These are phyloP conservation scores for Arabidopsis hybrid DNA, from an alignment of 441 rosid species.

Conservation along the genomic window DNA sequence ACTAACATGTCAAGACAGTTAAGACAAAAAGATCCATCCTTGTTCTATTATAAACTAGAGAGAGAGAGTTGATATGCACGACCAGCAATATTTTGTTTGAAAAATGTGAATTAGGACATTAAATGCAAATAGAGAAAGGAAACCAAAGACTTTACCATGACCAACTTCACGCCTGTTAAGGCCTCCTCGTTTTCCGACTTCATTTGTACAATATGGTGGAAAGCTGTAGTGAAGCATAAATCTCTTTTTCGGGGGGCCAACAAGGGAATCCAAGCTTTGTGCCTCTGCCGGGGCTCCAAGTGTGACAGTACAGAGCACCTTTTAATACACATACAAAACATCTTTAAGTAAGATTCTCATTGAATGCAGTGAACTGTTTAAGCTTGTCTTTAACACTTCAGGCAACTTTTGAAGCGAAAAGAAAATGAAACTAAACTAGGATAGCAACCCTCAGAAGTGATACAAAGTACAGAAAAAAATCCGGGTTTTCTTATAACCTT, in stretches of 20 bases:
- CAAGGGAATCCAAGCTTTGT: constrained; percentile 85
- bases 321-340: constrained; percentile 9
- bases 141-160: constrained; percentile 69
- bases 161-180: constrained; percentile 99
- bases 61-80: constrained; percentile 13
- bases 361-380: constrained; percentile 12
- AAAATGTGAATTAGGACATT: neutral
- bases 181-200: constrained; percentile 92
- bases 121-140: constrained; percentile 9
- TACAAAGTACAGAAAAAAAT: constrained; percentile 8
- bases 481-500: neutral
- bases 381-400: constrained; percentile 8
- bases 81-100: neutral
- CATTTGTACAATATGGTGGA: constrained; percentile 92
- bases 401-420: constrained; percentile 51
- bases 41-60: constrained; percentile 9
- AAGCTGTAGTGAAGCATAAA: constrained; percentile 99
- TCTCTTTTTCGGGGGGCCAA: constrained; percentile 91
- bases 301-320: constrained; percentile 97
- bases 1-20: neutral
- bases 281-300: constrained; percentile 96
- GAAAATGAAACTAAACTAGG: constrained; percentile 11
- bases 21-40: constrained; percentile 17
- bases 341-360: constrained; percentile 16
- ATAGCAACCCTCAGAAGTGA: constrained; percentile 13